Conservation (phyloP, 768 basidiomycete species). For the Rhizopogon rudus region DNA sequence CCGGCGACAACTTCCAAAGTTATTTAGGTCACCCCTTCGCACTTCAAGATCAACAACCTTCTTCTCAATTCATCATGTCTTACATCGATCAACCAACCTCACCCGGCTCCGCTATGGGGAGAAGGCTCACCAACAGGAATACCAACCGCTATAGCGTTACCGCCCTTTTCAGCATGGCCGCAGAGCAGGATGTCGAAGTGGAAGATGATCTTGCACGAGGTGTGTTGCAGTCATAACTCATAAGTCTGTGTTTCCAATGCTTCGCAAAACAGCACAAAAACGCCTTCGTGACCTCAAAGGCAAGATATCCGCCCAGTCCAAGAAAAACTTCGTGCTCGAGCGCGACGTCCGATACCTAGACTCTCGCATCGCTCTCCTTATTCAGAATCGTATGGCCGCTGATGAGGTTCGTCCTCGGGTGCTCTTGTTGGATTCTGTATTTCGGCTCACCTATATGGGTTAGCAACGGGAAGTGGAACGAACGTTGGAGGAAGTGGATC, state of each 20-base stretch:
- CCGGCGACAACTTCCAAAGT: constrained; percentile 2
- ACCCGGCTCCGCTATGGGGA: constrained; percentile 60
- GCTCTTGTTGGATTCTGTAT: not conserved
- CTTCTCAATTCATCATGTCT: constrained; percentile 38
- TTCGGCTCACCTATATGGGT: constrained; percentile 10
- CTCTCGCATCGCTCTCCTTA: constrained; percentile 92
- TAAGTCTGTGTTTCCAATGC: not conserved
- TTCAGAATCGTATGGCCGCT: constrained; percentile 96
- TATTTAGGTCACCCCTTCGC: constrained; percentile 4
- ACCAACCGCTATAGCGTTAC: constrained; percentile 97
- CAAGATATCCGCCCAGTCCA: constrained; percentile 96
- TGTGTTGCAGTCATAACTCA: constrained; percentile 29
- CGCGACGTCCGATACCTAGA: constrained; percentile 98
- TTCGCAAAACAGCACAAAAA: constrained; percentile 74
- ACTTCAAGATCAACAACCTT: constrained; percentile 1
- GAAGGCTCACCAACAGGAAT: constrained; percentile 85
- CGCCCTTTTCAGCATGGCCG: constrained; percentile 94
- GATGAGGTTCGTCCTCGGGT: constrained; percentile 65
- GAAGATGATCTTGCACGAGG: constrained; percentile 96
- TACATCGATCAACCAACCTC: constrained; percentile 58
- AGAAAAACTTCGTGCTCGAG: constrained; percentile 99
- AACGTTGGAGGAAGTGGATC: constrained; percentile 93
- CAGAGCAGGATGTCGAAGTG: constrained; percentile 97
- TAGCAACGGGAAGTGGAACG: constrained; percentile 94
- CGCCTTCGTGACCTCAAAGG: constrained; percentile 93